Conservation (phyloP, 2,329 filamentous ascomycete genomes). For the Colletotrichum sp. region DNA sequence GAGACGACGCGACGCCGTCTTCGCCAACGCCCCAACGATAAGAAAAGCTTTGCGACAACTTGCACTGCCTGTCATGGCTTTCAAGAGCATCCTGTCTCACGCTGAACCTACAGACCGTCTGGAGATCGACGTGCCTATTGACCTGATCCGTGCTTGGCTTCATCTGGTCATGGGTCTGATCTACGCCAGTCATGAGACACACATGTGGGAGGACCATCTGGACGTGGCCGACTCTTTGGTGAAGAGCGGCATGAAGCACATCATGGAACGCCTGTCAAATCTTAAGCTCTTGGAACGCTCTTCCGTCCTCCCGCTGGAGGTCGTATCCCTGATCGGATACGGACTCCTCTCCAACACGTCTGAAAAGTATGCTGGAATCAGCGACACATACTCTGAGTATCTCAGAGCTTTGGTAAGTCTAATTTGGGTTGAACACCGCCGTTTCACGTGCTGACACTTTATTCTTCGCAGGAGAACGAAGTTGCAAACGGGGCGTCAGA, state of each 20-base stretch:
- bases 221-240: slow-evolving; percentile 33
- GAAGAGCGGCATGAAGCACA: slow-evolving; percentile 38
- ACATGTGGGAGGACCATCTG: slow-evolving; percentile 34
- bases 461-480: slow-evolving; percentile 36
- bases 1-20: neutral
- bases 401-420: slow-evolving; percentile 43
- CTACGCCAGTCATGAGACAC: slow-evolving; percentile 25
- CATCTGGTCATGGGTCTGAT: slow-evolving; percentile 44
- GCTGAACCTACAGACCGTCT: slow-evolving; percentile 5
- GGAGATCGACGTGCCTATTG: slow-evolving; percentile 36
- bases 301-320: slow-evolving; percentile 45
- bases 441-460: slow-evolving; percentile 21
- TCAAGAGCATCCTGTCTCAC: slow-evolving; percentile 27
- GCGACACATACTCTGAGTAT: slow-evolving; percentile 46
- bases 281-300: slow-evolving; percentile 38
- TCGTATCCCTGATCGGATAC: slow-evolving; percentile 44
- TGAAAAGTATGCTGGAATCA: slow-evolving; percentile 41
- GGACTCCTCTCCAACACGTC: slow-evolving; percentile 44
- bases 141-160: slow-evolving; percentile 46
- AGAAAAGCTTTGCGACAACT: slow-evolving; percentile 16
- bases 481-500: slow-evolving; percentile 45
- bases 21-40: slow-evolving; percentile 13
- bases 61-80: slow-evolving; percentile 17
- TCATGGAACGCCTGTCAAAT: slow-evolving; percentile 37
- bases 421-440: neutral